These are phyloP conservation scores for Alopecurus myosuroides DNA, from an alignment of 176 grass and related monocot genomes.

Conservation along the genomic window DNA sequence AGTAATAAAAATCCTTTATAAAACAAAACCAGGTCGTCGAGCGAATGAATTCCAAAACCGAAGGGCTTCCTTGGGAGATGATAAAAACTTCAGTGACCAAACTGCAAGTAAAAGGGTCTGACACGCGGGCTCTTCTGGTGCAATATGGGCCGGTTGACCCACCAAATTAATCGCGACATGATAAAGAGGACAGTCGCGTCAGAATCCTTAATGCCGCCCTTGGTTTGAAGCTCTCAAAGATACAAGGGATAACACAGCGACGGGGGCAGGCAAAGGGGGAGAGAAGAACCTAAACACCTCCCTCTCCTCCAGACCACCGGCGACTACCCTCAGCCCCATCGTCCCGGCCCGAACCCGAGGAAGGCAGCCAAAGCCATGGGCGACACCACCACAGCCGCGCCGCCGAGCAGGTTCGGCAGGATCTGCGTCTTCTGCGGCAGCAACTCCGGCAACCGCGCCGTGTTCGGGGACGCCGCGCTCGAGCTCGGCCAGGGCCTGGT, in stretches of 20 bases:
- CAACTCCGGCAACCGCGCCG: constrained; percentile 71
- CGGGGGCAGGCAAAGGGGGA: constrained; percentile 2
- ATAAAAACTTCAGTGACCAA: background rate
- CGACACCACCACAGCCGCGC: constrained; percentile 14
- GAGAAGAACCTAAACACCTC: constrained; percentile 3
- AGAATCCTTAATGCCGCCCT: constrained; percentile 36
- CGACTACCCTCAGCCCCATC: background rate
- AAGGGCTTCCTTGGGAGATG: background rate
- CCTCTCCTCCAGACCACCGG: background rate
- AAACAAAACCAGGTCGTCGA: no score
- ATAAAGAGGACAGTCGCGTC: constrained; percentile 16
- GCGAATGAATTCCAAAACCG: no score
- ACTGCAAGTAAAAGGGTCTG: background rate
- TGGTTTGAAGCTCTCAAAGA: constrained; percentile 32
- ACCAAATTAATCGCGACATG: constrained; percentile 12
- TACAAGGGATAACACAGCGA: background rate
- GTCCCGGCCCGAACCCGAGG: background rate
- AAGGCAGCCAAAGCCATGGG: constrained; percentile 16
- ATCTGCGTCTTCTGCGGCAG: constrained; percentile 99
- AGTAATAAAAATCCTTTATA: no score
- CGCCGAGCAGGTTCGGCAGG: constrained; percentile 56
- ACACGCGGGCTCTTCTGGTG: constrained; percentile 2
- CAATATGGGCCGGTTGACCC: constrained; percentile 19
- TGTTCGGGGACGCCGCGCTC: constrained; percentile 85
- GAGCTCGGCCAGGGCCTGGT: constrained; percentile 89